Percentiles rank a stretch among this genome's conserved stretches.
Evolutionary conservation across 75 land plant species (phyloP).

Genomic region (Pinus albicaulis): DNA sequence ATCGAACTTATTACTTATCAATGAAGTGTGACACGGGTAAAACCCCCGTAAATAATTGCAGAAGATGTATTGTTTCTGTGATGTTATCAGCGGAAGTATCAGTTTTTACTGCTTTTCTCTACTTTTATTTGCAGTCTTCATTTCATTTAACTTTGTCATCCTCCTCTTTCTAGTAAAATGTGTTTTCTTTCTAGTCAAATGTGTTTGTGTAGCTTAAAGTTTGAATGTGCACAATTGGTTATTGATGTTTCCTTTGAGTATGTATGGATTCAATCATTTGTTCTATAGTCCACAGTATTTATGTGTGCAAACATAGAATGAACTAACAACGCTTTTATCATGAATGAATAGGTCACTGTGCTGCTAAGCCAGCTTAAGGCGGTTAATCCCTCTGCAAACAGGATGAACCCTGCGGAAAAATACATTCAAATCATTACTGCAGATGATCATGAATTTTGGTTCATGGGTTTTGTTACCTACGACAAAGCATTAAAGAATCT

Average conservation of each 20-base stretch:
- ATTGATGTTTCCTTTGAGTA: neutral
- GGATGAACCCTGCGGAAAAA: constrained; percentile 40
- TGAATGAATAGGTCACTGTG: constrained; percentile 31
- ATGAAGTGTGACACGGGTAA: neutral
- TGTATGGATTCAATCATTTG: neutral
- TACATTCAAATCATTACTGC: constrained; percentile 45
- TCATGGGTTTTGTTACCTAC: constrained; percentile 61
- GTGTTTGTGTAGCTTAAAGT: neutral
- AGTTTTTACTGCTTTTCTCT: neutral
- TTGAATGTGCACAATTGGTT: no score
- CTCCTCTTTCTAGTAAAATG: neutral
- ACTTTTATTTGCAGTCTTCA: neutral
- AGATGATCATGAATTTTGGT: constrained; percentile 59
- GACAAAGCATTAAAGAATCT: constrained; percentile 50
- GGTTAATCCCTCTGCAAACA: constrained; percentile 34
- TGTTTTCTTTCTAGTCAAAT: neutral
- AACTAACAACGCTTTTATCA: neutral
- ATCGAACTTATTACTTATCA: neutral
- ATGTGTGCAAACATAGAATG: neutral
- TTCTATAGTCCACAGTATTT: neutral
- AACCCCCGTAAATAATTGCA: neutral
- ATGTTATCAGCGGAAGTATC: neutral
- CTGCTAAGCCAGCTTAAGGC: constrained; percentile 28
- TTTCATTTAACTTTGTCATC: neutral
- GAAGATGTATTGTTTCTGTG: neutral